These are phyloP conservation scores for Rubia tinctorum DNA, from an alignment of 305 asterid genomes.

Conservation along the genomic window DNA sequence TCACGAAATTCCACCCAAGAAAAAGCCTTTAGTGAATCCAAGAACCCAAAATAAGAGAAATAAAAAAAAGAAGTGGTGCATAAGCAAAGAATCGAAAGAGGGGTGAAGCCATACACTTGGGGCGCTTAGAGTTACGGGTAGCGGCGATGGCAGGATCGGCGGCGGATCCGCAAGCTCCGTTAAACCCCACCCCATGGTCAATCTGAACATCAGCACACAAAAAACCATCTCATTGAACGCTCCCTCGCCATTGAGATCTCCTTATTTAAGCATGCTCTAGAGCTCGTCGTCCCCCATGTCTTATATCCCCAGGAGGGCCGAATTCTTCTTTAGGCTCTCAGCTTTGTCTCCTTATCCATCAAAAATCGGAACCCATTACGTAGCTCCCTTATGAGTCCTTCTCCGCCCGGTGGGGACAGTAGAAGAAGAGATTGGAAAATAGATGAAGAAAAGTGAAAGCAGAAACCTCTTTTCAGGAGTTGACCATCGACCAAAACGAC, in stretches of 20 bases:
- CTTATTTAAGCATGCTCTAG: slow-evolving; percentile 62
- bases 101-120: slow-evolving; percentile 55
- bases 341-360: slow-evolving; percentile 61
- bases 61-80: not conserved
- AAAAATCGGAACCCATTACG: slow-evolving; percentile 67
- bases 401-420: slow-evolving; percentile 47
- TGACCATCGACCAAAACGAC: too few relatives aligned
- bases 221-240: slow-evolving; percentile 74
- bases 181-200: slow-evolving; percentile 32
- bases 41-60: not conserved
- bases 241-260: slow-evolving; percentile 68
- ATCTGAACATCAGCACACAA: slow-evolving; percentile 85
- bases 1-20: too few relatives aligned
- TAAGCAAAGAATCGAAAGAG: not conserved
- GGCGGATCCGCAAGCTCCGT: slow-evolving; percentile 67
- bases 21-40: not conserved
- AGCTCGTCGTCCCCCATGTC: slow-evolving; percentile 63
- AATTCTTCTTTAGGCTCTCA: slow-evolving; percentile 69
- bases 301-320: slow-evolving; percentile 56
- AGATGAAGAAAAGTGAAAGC: too few relatives aligned
- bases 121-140: slow-evolving; percentile 84
- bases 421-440: too few relatives aligned
- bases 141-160: slow-evolving; percentile 55
- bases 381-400: slow-evolving; percentile 65
- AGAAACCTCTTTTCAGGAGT: too few relatives aligned